These are phyloP conservation scores for Debaryomyces tyrocola DNA, from an alignment of 805 yeast species.

Conservation along the genomic window DNA sequence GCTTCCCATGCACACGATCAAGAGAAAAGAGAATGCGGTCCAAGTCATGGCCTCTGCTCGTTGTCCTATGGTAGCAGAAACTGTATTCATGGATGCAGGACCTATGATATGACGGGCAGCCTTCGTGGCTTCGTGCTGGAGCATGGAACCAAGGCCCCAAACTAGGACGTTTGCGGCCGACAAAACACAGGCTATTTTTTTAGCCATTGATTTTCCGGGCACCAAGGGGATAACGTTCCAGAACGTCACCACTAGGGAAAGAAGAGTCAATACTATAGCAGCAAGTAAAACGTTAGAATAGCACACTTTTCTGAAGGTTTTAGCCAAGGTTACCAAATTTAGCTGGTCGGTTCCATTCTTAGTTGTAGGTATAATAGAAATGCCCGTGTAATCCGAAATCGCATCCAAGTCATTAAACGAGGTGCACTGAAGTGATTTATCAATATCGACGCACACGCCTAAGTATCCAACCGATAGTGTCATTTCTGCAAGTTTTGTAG, in stretches of 20 bases:
- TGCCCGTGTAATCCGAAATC: slow-evolving; percentile 26
- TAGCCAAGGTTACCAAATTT: slow-evolving; percentile 49
- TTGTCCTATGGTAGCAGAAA: slow-evolving; percentile 44
- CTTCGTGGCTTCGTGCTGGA: slow-evolving; percentile 57
- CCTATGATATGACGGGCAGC: slow-evolving; percentile 46
- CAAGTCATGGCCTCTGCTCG: slow-evolving; percentile 62
- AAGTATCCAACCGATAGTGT: slow-evolving; percentile 54
- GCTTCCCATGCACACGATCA: slow-evolving; percentile 41
- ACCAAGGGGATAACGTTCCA: slow-evolving; percentile 50
- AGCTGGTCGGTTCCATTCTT: slow-evolving; percentile 23
- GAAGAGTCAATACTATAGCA: slow-evolving; percentile 42
- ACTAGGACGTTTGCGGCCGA: slow-evolving; percentile 40
- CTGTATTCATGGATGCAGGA: slow-evolving; percentile 50
- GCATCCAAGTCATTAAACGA: slow-evolving; percentile 24
- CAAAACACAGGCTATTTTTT: slow-evolving; percentile 27
- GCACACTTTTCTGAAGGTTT: slow-evolving; percentile 44
- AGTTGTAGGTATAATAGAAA: slow-evolving; percentile 30
- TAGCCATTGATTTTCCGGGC: slow-evolving; percentile 36
- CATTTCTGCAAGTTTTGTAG: slow-evolving; percentile 37
- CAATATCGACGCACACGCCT: slow-evolving; percentile 51
- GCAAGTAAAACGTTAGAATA: slow-evolving; percentile 57
- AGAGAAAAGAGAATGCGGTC: slow-evolving; percentile 54
- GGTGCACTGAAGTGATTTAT: slow-evolving; percentile 35
- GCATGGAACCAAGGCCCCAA: slow-evolving; percentile 69
- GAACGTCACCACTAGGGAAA: slow-evolving; percentile 40